phyloP scores from a whole-genome alignment of 2,329 filamentous ascomycete species.

The Aaosphaeria arxii region DNA sequence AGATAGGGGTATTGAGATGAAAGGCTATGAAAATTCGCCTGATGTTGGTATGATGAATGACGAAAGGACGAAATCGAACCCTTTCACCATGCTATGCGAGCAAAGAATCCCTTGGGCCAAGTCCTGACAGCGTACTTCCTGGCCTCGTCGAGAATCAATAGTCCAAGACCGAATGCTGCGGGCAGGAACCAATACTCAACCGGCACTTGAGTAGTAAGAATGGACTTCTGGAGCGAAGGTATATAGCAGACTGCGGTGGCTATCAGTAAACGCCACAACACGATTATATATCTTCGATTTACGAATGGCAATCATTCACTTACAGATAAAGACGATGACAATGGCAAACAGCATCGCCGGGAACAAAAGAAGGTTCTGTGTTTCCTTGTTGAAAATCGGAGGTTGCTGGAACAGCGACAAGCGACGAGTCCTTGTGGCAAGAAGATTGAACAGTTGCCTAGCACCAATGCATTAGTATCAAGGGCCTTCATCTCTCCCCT shows the following conservation, averaged over 20 bases:
- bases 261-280: no score
- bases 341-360: constrained; percentile 69
- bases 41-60: no score
- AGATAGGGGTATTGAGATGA: no score
- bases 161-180: constrained; percentile 64
- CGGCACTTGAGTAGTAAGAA: constrained; percentile 63
- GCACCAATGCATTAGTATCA: constrained; percentile 6
- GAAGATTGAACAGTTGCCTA: constrained; percentile 73
- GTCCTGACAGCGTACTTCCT: constrained; percentile 62
- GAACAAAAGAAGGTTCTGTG: constrained; percentile 67
- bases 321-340: constrained; percentile 62
- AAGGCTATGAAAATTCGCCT: no score
- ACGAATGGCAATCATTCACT: constrained; percentile 8
- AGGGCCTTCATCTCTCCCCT: background rate
- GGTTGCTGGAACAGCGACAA: constrained; percentile 69
- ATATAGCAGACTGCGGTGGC: constrained; percentile 53
- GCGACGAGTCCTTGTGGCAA: constrained; percentile 62
- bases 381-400: constrained; percentile 61
- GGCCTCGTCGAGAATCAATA: constrained; percentile 64
- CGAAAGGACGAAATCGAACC: background rate
- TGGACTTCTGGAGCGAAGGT: constrained; percentile 58
- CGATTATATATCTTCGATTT: no score
- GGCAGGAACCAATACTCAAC: constrained; percentile 76
- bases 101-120: constrained; percentile 57
- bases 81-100: constrained; percentile 61